A percentile compares a stretch with the other conserved stretches of the same genome.
Conservation (phyloP, 768 basidiomycete species). For the Agrocybe chaxingu region DNA sequence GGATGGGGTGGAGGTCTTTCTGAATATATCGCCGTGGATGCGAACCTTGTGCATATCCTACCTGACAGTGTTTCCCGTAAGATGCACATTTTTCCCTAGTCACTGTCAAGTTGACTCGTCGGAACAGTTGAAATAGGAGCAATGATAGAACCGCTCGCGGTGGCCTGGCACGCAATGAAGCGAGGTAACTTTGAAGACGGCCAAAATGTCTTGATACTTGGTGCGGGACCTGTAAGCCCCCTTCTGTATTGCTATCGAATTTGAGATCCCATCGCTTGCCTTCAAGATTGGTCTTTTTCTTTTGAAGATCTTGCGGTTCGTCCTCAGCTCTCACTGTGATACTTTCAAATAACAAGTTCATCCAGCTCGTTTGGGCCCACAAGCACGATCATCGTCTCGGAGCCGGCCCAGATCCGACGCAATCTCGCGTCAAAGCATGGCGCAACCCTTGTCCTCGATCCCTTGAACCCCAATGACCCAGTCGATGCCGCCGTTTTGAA, state of each 20-base stretch:
- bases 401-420: slow-evolving; percentile 37
- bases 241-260: background rate
- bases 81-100: slow-evolving; percentile 4
- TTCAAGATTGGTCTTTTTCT: slow-evolving; percentile 36
- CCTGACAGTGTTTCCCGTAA: slow-evolving; percentile 35
- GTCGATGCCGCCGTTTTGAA: slow-evolving; percentile 21
- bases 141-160: slow-evolving; percentile 44
- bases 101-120: background rate
- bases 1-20: slow-evolving; percentile 42
- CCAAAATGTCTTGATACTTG: slow-evolving; percentile 36
- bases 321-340: background rate
- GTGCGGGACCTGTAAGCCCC: slow-evolving; percentile 41
- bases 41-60: slow-evolving; percentile 32
- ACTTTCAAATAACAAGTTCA: background rate
- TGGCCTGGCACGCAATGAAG: slow-evolving; percentile 44
- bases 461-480: slow-evolving; percentile 12
- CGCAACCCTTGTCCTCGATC: slow-evolving; percentile 35
- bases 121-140: slow-evolving; percentile 45
- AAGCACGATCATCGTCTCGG: slow-evolving; percentile 32
- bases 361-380: slow-evolving; percentile 24
- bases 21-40: slow-evolving; percentile 36
- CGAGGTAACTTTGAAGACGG: slow-evolving; percentile 34
- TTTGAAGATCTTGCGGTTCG: slow-evolving; percentile 32
- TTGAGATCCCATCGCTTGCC: background rate
- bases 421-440: slow-evolving; percentile 32